Evolutionary conservation across 805 yeast genomes (phyloP).

Genomic region (Candida railenensis): DNA sequence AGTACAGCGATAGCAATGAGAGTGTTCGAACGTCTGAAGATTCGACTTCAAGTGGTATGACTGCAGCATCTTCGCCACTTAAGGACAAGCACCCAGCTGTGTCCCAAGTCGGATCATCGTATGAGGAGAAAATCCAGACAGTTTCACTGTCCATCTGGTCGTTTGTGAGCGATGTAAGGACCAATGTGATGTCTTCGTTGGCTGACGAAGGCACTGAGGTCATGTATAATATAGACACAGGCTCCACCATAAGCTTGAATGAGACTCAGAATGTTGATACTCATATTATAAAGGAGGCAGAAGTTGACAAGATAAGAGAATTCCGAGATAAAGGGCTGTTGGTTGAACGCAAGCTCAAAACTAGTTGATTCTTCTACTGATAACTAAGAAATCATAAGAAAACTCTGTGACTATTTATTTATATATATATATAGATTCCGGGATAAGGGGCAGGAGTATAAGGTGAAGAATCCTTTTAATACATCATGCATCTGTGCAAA

Average conservation of each 20-base stretch:
- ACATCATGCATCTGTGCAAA: too few species aligned
- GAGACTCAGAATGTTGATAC: not conserved
- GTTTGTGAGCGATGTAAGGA: slow-evolving; percentile 41
- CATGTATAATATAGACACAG: slow-evolving; percentile 26
- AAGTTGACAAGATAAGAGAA: not conserved
- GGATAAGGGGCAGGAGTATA: too few species aligned
- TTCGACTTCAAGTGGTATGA: slow-evolving; percentile 10
- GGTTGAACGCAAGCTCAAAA: too few species aligned
- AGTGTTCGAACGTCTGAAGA: slow-evolving; percentile 23
- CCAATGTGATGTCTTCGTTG: slow-evolving; percentile 30
- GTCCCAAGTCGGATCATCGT: slow-evolving; percentile 2
- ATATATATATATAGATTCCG: too few species aligned
- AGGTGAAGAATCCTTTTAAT: too few species aligned
- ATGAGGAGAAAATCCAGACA: slow-evolving; percentile 22
- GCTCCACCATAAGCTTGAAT: slow-evolving; percentile 18
- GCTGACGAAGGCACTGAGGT: slow-evolving; percentile 11
- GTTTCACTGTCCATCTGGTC: slow-evolving; percentile 44
- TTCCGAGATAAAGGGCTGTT: too few species aligned
- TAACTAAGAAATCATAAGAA: too few species aligned
- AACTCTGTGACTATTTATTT: too few species aligned
- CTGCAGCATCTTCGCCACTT: slow-evolving; percentile 7
- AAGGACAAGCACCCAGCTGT: slow-evolving; percentile 8
- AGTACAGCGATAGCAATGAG: slow-evolving; percentile 5
- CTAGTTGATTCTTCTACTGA: too few species aligned
- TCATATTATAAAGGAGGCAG: too few species aligned